phyloP scores from a whole-genome alignment of 1,284 basidiomycete genomes.

The Apiotrichum akiyoshidainum region DNA sequence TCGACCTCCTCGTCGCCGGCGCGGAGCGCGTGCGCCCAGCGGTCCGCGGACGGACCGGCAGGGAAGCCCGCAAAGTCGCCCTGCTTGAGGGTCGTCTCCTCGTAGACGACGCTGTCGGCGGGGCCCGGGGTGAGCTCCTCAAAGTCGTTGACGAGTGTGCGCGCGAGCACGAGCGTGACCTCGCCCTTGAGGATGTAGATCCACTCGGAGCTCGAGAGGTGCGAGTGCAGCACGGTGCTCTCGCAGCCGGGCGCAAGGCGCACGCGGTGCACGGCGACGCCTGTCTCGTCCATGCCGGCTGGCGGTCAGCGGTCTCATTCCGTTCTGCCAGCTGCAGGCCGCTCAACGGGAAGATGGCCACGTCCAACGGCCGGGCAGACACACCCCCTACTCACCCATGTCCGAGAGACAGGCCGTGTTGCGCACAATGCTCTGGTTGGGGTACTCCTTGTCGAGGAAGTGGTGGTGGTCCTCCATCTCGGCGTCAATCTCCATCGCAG shows the following conservation, averaged over 20 bases:
- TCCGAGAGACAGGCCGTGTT: slow-evolving; percentile 23
- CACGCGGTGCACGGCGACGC: slow-evolving; percentile 29
- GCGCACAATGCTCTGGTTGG: slow-evolving; percentile 9
- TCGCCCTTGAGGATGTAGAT: slow-evolving; percentile 27
- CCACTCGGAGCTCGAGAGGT: slow-evolving; percentile 30
- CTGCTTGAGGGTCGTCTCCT: slow-evolving; percentile 7
- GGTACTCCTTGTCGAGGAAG: slow-evolving; percentile 18
- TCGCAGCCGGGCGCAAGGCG: slow-evolving; percentile 21
- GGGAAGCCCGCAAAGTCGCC: slow-evolving; percentile 25
- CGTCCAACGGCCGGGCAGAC: too few relatives aligned
- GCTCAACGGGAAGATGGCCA: too few relatives aligned
- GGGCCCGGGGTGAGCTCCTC: slow-evolving; percentile 16
- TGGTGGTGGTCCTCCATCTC: slow-evolving; percentile 23
- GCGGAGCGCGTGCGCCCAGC: slow-evolving; percentile 18
- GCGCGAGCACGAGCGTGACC: slow-evolving; percentile 19
- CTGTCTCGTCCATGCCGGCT: slow-evolving; percentile 16
- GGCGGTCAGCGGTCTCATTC: not conserved
- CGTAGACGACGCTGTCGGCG: slow-evolving; percentile 3
- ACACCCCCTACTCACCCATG: slow-evolving; percentile 23
- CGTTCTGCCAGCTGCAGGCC: too few relatives aligned
- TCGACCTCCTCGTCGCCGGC: slow-evolving; percentile 2
- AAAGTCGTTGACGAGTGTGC: slow-evolving; percentile 1
- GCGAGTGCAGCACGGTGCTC: slow-evolving; percentile 32
- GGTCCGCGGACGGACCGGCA: slow-evolving; percentile 13
- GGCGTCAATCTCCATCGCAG: slow-evolving; percentile 22